Evolutionary conservation across 1,284 basidiomycete species (phyloP).

Genomic region (Rhodotorula mucilaginosa): DNA sequence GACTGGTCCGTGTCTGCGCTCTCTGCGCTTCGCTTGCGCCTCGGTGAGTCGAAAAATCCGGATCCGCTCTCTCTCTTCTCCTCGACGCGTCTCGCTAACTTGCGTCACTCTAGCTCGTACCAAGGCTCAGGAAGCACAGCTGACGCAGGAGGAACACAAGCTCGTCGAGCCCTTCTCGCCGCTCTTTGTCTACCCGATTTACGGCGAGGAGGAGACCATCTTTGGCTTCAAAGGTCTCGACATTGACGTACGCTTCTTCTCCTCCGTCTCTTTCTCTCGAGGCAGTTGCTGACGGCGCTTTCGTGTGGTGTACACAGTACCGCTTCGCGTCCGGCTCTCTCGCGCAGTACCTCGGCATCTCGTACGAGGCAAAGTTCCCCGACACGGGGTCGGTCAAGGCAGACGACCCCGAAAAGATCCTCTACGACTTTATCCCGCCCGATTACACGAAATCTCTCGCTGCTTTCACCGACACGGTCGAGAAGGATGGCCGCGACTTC

Average conservation of each 20-base stretch:
- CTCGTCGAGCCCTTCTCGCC: constrained; percentile 42
- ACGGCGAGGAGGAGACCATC: constrained; percentile 92
- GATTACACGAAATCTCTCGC: constrained; percentile 67
- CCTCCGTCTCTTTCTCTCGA: background rate
- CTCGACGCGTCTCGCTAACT: constrained; percentile 10
- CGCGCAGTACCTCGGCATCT: constrained; percentile 68
- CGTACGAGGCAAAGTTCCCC: constrained; percentile 64
- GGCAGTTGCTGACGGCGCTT: background rate
- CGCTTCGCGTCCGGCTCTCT: constrained; percentile 85
- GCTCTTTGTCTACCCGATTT: constrained; percentile 59
- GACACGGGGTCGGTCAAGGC: constrained; percentile 66
- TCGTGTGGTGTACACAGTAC: constrained; percentile 55
- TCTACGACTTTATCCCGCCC: constrained; percentile 75
- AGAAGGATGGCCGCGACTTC: constrained; percentile 71
- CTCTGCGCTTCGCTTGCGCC: constrained; percentile 34
- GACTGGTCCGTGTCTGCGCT: constrained; percentile 35
- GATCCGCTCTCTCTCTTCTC: background rate
- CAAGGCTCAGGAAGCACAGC: constrained; percentile 3
- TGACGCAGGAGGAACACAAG: constrained; percentile 28
- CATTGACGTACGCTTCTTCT: constrained; percentile 62
- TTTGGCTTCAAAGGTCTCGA: constrained; percentile 84
- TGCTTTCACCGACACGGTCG: constrained; percentile 65
- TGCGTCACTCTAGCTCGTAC: constrained; percentile 19
- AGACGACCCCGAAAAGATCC: constrained; percentile 78
- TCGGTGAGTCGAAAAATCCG: constrained; percentile 22